Conservation (phyloP, 2,329 filamentous ascomycete species). For the Fusarium anthophilum region DNA sequence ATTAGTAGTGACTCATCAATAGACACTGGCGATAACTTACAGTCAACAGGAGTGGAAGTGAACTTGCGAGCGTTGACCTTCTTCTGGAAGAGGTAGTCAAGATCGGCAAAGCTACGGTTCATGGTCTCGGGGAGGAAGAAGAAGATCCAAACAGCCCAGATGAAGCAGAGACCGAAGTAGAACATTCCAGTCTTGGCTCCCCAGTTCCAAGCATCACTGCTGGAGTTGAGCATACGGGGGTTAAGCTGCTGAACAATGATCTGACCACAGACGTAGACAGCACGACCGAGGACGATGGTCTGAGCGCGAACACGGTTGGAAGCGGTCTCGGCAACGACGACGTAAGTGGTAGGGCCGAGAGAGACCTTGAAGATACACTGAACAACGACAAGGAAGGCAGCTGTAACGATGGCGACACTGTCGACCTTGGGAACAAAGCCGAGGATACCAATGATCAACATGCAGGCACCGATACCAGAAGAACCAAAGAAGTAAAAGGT, state of each 20-base stretch:
- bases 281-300: slow-evolving; percentile 56
- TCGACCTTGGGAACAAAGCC: slow-evolving; percentile 44
- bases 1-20: not conserved
- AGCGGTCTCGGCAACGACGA: slow-evolving; percentile 70
- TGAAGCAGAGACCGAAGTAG: slow-evolving; percentile 54
- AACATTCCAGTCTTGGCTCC: slow-evolving; percentile 59
- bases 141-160: slow-evolving; percentile 59
- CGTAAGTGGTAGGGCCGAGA: slow-evolving; percentile 75
- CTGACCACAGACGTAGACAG: slow-evolving; percentile 53
- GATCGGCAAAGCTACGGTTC: slow-evolving; percentile 62
- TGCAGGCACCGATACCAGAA: slow-evolving; percentile 49
- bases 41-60: slow-evolving; percentile 38
- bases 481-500: slow-evolving; percentile 54
- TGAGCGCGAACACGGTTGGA: slow-evolving; percentile 58
- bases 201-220: slow-evolving; percentile 54
- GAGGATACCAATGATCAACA: slow-evolving; percentile 54
- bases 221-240: slow-evolving; percentile 57
- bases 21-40: slow-evolving; percentile 26
- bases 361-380: slow-evolving; percentile 63
- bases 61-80: slow-evolving; percentile 53
- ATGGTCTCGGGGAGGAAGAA: slow-evolving; percentile 64
- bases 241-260: slow-evolving; percentile 52
- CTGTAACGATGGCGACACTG: slow-evolving; percentile 42
- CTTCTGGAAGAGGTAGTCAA: slow-evolving; percentile 64
- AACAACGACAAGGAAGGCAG: slow-evolving; percentile 50